phyloP scores from a whole-genome alignment of 2,329 filamentous ascomycete species.

The Hymenoscyphus fructigenus region DNA sequence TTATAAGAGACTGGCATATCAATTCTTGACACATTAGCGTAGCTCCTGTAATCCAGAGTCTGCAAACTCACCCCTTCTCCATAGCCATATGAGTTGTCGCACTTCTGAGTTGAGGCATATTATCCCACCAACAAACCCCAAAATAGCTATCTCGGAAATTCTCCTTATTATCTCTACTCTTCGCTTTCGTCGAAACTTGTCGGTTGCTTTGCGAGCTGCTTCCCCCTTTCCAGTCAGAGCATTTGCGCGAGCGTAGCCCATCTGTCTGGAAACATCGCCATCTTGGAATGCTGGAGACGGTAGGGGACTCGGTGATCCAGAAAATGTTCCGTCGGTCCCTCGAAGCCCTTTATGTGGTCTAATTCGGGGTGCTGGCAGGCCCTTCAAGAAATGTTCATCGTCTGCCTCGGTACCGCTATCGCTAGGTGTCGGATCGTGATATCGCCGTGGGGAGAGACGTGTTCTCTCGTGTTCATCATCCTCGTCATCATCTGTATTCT shows the following conservation, averaged over 20 bases:
- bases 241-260: conserved; percentile 8
- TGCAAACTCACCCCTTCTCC: conserved; percentile 48
- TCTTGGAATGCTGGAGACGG: conserved; percentile 49
- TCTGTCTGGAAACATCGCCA: conserved; percentile 32
- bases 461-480: conserved; percentile 34
- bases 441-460: conserved; percentile 23
- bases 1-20: conserved; percentile 32
- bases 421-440: conserved; percentile 56
- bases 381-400: conserved; percentile 85
- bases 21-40: conserved; percentile 34
- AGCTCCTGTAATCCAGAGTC: background rate
- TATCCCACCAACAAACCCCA: conserved; percentile 49
- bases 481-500: conserved; percentile 35
- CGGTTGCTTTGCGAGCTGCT: conserved; percentile 30
- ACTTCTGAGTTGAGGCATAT: conserved; percentile 46
- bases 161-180: conserved; percentile 54
- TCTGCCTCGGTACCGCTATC: conserved; percentile 95
- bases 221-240: conserved; percentile 7
- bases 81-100: conserved; percentile 45
- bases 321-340: conserved; percentile 54
- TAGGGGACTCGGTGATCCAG: conserved; percentile 55
- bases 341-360: conserved; percentile 76
- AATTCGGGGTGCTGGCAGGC: conserved; percentile 75
- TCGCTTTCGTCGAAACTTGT: conserved; percentile 41
- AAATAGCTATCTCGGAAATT: conserved; percentile 51